These are phyloP conservation scores for Pharus latifolius DNA, from an alignment of 176 grass and related monocot species.

Conservation along the genomic window DNA sequence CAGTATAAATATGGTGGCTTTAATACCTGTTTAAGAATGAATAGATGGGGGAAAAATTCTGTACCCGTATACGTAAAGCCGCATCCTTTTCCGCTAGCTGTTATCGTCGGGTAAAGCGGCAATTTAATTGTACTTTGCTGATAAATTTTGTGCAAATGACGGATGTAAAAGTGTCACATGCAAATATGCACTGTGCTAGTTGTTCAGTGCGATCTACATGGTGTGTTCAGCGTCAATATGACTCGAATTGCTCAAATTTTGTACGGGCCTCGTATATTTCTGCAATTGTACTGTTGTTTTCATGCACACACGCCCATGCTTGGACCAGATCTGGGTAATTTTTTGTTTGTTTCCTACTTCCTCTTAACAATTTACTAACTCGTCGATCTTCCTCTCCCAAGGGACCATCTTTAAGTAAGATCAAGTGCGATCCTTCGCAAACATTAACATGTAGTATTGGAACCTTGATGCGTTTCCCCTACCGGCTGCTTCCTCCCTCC, in stretches of 20 bases:
- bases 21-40: background rate
- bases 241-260: too few species aligned
- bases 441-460: too few species aligned
- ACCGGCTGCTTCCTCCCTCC: too few species aligned
- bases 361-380: too few species aligned
- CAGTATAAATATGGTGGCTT: background rate
- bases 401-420: too few species aligned
- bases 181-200: background rate
- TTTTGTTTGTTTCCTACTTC: too few species aligned
- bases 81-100: background rate
- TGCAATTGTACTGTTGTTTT: background rate
- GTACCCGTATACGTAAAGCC: background rate
- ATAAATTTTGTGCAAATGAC: background rate
- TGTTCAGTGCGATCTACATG: slow-evolving; percentile 31
- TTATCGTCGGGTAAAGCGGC: background rate
- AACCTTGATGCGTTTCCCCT: too few species aligned
- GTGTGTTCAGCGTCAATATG: background rate
- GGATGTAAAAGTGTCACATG: background rate
- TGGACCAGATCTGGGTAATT: too few species aligned
- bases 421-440: too few species aligned
- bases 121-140: background rate
- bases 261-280: too few species aligned
- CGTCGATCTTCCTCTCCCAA: too few species aligned
- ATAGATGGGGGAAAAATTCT: background rate
- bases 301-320: too few species aligned